phyloP scores from a whole-genome alignment of 1,139 yeast genomes.

The Maudiozyma humilis region DNA sequence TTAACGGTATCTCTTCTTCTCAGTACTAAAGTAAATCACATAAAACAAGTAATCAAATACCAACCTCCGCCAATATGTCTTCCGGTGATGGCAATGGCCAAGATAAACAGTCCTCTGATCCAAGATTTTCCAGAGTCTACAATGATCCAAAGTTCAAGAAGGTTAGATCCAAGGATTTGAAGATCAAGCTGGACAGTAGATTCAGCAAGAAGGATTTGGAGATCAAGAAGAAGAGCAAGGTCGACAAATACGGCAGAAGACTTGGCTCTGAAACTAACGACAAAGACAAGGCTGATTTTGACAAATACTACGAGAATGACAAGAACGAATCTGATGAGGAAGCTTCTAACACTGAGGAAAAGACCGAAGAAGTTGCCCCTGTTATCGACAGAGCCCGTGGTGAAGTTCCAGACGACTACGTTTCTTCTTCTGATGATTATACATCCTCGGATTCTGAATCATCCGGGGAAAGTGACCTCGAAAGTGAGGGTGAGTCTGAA shows the following conservation, averaged over 20 bases:
- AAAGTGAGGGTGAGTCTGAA: constrained; percentile 40
- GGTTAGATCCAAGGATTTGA: constrained; percentile 61
- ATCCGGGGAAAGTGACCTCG: constrained; percentile 31
- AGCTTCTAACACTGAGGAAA: constrained; percentile 19
- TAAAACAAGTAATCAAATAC: background rate
- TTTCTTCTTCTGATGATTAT: constrained; percentile 35
- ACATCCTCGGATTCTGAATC: constrained; percentile 38
- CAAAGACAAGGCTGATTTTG: constrained; percentile 44
- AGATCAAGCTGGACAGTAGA: constrained; percentile 78
- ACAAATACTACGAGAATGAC: constrained; percentile 46
- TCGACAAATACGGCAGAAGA: constrained; percentile 83
- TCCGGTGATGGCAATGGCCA: constrained; percentile 3
- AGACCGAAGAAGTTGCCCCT: constrained; percentile 16
- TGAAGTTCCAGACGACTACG: constrained; percentile 39
- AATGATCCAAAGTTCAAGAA: constrained; percentile 82
- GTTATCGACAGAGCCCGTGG: constrained; percentile 63
- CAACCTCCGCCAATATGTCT: background rate
- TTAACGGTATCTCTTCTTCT: too few relatives aligned
- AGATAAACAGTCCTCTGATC: constrained; percentile 41
- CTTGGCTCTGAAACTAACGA: constrained; percentile 34
- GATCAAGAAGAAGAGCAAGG: constrained; percentile 47
- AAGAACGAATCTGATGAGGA: constrained; percentile 26
- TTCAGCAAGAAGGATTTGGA: constrained; percentile 67
- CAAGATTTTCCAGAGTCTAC: constrained; percentile 71
- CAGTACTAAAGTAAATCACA: too few relatives aligned